Evolutionary conservation across 257 asterid species (phyloP).

Genomic region (Paraleonurus japonicus): DNA sequence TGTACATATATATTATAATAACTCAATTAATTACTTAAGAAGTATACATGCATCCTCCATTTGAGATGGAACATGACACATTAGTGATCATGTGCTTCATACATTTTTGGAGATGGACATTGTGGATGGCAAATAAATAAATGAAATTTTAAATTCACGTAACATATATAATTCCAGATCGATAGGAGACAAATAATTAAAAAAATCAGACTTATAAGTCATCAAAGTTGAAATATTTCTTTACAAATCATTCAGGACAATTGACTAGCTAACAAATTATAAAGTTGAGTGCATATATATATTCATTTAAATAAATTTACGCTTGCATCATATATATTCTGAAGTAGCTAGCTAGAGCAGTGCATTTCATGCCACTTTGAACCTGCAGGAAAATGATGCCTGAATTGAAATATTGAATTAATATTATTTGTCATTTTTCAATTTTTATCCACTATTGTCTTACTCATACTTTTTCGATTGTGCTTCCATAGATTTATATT

Average conservation of each 20-base stretch:
- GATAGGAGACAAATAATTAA: slow-evolving; percentile 10
- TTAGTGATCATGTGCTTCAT: not conserved
- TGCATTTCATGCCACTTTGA: slow-evolving; percentile 23
- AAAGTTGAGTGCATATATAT: not conserved
- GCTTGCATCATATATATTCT: not conserved
- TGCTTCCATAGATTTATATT: not conserved
- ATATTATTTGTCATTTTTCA: not conserved
- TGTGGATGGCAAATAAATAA: not conserved
- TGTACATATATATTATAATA: no score
- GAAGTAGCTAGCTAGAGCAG: not conserved
- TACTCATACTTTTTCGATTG: not conserved
- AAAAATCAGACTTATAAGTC: not conserved
- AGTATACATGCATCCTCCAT: not conserved
- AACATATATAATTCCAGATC: not conserved
- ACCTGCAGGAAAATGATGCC: no score
- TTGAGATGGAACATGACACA: not conserved
- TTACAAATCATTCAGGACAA: slow-evolving; percentile 2
- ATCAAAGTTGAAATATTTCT: slow-evolving; percentile 4
- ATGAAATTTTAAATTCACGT: not conserved
- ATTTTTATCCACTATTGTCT: not conserved
- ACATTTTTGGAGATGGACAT: not conserved
- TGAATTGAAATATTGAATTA: not conserved
- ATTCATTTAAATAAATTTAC: not conserved
- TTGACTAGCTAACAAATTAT: slow-evolving; percentile 4
- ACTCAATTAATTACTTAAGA: not conserved